phyloP scores from a whole-genome alignment of 2,329 filamentous ascomycete species.

The Dothistroma septosporum region DNA sequence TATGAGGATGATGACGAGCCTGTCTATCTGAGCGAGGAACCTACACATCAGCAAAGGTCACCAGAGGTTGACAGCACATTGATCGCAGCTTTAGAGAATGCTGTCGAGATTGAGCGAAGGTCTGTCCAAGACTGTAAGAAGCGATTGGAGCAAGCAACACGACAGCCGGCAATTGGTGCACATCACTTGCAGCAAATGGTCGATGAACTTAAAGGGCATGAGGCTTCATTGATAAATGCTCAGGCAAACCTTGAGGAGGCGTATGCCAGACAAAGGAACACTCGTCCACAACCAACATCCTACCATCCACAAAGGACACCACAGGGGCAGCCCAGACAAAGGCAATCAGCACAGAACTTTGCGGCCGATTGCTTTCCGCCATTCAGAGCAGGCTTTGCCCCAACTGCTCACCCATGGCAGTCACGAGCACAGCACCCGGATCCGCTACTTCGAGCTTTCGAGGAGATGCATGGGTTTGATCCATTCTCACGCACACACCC shows the following conservation, averaged over 20 bases:
- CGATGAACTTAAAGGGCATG: slow-evolving; percentile 26
- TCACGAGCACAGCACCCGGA: slow-evolving; percentile 11
- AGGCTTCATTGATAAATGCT: slow-evolving; percentile 17
- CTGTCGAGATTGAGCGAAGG: slow-evolving; percentile 22
- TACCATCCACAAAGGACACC: slow-evolving; percentile 10
- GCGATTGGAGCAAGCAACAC: slow-evolving; percentile 26
- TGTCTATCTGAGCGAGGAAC: slow-evolving; percentile 5
- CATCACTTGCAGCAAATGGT: slow-evolving; percentile 23
- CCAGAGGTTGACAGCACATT: slow-evolving; percentile 13
- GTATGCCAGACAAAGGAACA: slow-evolving; percentile 12
- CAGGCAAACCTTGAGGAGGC: slow-evolving; percentile 14
- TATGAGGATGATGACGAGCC: slow-evolving; percentile 18
- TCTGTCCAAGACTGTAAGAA: slow-evolving; percentile 24
- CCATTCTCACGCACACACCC: slow-evolving; percentile 8
- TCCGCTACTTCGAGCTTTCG: slow-evolving; percentile 20
- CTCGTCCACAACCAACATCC: slow-evolving; percentile 9
- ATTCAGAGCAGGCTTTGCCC: slow-evolving; percentile 10
- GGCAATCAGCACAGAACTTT: slow-evolving; percentile 6
- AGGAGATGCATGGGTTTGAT: slow-evolving; percentile 16
- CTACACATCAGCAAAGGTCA: slow-evolving; percentile 9
- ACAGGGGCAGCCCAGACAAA: slow-evolving; percentile 7
- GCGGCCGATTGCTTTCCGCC: slow-evolving; percentile 19
- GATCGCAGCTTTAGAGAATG: slow-evolving; percentile 22
- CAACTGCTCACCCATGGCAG: slow-evolving; percentile 2
- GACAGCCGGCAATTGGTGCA: slow-evolving; percentile 21